These are phyloP conservation scores for Candida michaelii DNA, from an alignment of 805 yeast genomes.

Conservation along the genomic window DNA sequence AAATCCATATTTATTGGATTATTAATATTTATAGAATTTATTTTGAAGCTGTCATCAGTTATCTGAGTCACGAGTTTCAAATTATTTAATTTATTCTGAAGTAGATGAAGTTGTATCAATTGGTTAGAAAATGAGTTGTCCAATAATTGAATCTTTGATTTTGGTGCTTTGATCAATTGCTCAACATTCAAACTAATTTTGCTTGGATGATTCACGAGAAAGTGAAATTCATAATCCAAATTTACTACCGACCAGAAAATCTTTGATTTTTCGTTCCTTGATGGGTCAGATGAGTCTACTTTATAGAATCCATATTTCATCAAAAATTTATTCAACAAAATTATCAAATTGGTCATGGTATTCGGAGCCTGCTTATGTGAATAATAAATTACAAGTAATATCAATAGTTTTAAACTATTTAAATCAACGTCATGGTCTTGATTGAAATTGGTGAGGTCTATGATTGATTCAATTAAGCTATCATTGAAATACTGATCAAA, in stretches of 20 bases:
- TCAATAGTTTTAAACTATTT: slow-evolving; percentile 28
- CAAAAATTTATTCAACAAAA: slow-evolving; percentile 31
- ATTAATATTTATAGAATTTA: background rate
- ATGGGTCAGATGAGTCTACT: slow-evolving; percentile 4
- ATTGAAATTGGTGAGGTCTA: slow-evolving; percentile 33
- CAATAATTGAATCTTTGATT: slow-evolving; percentile 4
- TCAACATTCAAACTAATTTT: slow-evolving; percentile 25
- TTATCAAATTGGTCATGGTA: slow-evolving; percentile 35
- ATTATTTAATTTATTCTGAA: slow-evolving; percentile 26
- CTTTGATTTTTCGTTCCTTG: slow-evolving; percentile 12
- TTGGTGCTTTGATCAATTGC: slow-evolving; percentile 2
- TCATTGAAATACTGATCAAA: slow-evolving; percentile 33
- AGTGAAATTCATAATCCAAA: slow-evolving; percentile 38
- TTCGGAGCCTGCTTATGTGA: slow-evolving; percentile 27
- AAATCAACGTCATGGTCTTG: slow-evolving; percentile 21
- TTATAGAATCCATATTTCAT: slow-evolving; percentile 23
- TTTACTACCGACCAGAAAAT: slow-evolving; percentile 40
- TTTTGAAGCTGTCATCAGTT: slow-evolving; percentile 1
- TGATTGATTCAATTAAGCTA: slow-evolving; percentile 29
- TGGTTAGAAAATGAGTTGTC: slow-evolving; percentile 18
- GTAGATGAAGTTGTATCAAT: slow-evolving; percentile 19
- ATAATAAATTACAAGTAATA: slow-evolving; percentile 33
- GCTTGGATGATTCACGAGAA: slow-evolving; percentile 35
- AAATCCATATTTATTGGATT: slow-evolving; percentile 1
- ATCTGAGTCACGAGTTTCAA: slow-evolving; percentile 4